These are phyloP conservation scores for Pseudoturritis turrita DNA, from an alignment of 345 rosid species.

Conservation along the genomic window DNA sequence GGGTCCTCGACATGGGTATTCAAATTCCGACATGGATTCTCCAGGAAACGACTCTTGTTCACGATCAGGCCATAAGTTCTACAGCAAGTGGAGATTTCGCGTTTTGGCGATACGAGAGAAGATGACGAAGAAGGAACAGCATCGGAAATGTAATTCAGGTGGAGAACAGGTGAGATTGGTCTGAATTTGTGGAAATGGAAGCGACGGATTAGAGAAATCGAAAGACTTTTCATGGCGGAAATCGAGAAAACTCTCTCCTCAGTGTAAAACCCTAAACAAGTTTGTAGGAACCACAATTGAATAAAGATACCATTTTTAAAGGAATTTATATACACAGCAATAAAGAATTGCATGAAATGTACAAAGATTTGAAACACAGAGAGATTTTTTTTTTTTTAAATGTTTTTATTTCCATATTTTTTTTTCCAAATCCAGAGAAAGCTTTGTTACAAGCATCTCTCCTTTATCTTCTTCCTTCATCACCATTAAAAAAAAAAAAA, in stretches of 20 bases:
- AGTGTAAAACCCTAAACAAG: background rate
- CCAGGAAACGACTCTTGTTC: conserved; percentile 33
- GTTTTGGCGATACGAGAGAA: conserved; percentile 14
- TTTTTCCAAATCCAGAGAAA: background rate
- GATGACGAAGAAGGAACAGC: conserved; percentile 17
- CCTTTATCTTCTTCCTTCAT: background rate
- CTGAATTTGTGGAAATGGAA: conserved; percentile 34
- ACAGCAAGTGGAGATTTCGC: conserved; percentile 33
- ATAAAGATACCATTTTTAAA: background rate
- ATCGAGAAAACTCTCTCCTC: background rate
- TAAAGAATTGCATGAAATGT: conserved; percentile 27
- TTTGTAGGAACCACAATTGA: background rate
- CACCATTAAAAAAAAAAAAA: background rate
- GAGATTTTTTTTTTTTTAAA: too few relatives aligned
- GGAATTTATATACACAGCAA: conserved; percentile 18
- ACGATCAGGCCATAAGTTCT: conserved; percentile 33
- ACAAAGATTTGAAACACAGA: background rate
- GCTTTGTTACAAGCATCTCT: conserved; percentile 10
- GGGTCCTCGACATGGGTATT: conserved; percentile 50
- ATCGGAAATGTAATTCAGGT: conserved; percentile 26
- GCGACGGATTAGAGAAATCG: conserved; percentile 50
- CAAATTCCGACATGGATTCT: conserved; percentile 43
- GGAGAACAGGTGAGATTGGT: conserved; percentile 22
- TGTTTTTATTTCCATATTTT: conserved; percentile 20
- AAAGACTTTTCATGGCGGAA: conserved; percentile 52